These are phyloP conservation scores for Fistulinella staudtii DNA, from an alignment of 1,284 basidiomycete genomes.

Conservation along the genomic window DNA sequence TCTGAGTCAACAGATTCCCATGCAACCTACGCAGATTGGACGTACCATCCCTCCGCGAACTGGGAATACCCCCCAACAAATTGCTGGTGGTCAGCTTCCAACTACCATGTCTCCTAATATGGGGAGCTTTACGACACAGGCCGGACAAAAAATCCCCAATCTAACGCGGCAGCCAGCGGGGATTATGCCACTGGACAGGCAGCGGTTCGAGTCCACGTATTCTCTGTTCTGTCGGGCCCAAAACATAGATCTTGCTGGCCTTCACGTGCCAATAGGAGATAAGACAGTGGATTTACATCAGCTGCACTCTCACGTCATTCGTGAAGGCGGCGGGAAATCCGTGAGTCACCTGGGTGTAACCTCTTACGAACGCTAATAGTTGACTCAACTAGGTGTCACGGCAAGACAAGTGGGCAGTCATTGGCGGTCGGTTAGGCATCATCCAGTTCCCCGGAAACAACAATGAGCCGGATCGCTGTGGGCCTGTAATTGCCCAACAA, in stretches of 20 bases:
- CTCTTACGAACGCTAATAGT: slow-evolving; percentile 3
- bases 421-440: slow-evolving; percentile 62
- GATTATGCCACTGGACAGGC: slow-evolving; percentile 43
- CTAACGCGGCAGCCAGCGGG: slow-evolving; percentile 12
- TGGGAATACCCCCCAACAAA: slow-evolving; percentile 32
- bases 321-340: slow-evolving; percentile 46
- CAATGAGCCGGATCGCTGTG: slow-evolving; percentile 52
- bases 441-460: slow-evolving; percentile 56
- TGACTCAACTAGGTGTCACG: slow-evolving; percentile 43
- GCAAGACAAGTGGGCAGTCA: slow-evolving; percentile 58
- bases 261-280: slow-evolving; percentile 44
- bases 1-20: slow-evolving; percentile 24
- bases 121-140: slow-evolving; percentile 21
- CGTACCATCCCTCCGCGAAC: slow-evolving; percentile 30
- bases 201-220: slow-evolving; percentile 48
- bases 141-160: slow-evolving; percentile 23
- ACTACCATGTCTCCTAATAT: slow-evolving; percentile 25
- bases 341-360: slow-evolving; percentile 35
- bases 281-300: slow-evolving; percentile 52
- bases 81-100: slow-evolving; percentile 19
- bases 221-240: slow-evolving; percentile 44
- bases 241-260: slow-evolving; percentile 38
- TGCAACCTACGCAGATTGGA: slow-evolving; percentile 22
- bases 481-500: slow-evolving; percentile 55
- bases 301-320: slow-evolving; percentile 55